phyloP scores from a whole-genome alignment of 1,284 basidiomycete species.

The Stereum hirsutum region DNA sequence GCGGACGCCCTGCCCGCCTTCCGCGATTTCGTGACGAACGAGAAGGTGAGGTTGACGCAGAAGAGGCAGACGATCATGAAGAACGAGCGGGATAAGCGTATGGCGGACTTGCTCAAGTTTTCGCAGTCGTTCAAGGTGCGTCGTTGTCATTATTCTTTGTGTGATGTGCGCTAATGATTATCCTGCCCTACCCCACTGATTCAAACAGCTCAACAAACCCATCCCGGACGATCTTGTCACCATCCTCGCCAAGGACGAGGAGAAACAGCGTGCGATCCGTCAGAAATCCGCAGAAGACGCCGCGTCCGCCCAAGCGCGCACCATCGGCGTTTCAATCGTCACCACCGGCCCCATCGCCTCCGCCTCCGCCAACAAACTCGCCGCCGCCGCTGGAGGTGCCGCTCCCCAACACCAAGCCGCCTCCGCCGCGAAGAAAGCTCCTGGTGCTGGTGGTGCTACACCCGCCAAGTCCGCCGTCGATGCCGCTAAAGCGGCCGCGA shows the following conservation, averaged over 20 bases:
- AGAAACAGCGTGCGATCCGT: conserved; percentile 76
- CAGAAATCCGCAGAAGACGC: conserved; percentile 72
- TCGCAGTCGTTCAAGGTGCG: conserved; percentile 86
- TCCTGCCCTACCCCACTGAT: background rate
- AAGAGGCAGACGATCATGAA: conserved; percentile 87
- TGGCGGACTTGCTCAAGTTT: conserved; percentile 90
- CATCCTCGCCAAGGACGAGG: conserved; percentile 85
- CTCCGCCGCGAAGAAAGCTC: conserved; percentile 10
- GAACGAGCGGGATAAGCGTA: conserved; percentile 88
- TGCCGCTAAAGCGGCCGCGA: conserved; percentile 18
- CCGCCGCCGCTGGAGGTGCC: conserved; percentile 5
- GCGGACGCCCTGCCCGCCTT: conserved; percentile 72
- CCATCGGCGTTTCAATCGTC: conserved; percentile 42
- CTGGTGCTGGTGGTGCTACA: conserved; percentile 21
- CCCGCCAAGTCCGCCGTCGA: conserved; percentile 18
- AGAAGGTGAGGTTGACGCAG: conserved; percentile 82
- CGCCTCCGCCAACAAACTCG: conserved; percentile 10
- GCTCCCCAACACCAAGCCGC: conserved; percentile 4
- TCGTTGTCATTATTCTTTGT: background rate
- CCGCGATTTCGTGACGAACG: conserved; percentile 83
- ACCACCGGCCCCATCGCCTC: conserved; percentile 24
- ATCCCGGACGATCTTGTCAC: conserved; percentile 92
- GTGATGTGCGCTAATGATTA: background rate
- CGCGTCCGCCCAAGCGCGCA: conserved; percentile 48
- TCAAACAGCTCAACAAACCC: conserved; percentile 74